Evolutionary conservation across 2,329 filamentous ascomycete genomes (phyloP).

Genomic region (Epichloe elymi): DNA sequence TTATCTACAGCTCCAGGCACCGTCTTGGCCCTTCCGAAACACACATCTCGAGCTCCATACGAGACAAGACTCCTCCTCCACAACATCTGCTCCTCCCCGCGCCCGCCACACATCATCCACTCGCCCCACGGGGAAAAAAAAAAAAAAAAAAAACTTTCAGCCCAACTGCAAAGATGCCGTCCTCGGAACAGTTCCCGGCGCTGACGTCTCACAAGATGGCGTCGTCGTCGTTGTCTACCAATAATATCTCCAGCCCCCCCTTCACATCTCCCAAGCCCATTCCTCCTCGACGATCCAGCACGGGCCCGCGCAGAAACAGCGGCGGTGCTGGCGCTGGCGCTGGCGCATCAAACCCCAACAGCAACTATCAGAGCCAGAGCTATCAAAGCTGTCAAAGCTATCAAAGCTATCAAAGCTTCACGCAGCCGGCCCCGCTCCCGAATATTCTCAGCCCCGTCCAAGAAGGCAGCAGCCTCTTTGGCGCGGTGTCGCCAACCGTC

Average conservation of each 20-base stretch:
- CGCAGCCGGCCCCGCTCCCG: constrained; percentile 6
- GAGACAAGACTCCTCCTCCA: no score
- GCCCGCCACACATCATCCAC: neutral
- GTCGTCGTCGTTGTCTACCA: constrained; percentile 10
- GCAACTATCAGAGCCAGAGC: neutral
- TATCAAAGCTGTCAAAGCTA: neutral
- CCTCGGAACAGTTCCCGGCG: neutral
- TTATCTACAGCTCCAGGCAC: no score
- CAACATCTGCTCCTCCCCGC: neutral
- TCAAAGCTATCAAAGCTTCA: constrained; percentile 3
- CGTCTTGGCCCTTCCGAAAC: no score
- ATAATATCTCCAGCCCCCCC: neutral
- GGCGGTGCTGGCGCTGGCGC: neutral
- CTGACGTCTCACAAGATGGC: constrained; percentile 12
- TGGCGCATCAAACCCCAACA: neutral
- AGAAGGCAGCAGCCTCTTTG: constrained; percentile 51
- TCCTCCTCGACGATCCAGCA: constrained; percentile 57
- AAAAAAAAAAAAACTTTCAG: no score
- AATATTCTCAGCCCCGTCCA: constrained; percentile 37
- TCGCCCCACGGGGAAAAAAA: neutral
- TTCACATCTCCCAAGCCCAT: constrained; percentile 26
- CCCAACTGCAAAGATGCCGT: neutral
- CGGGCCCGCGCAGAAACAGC: constrained; percentile 12
- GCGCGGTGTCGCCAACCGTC: constrained; percentile 22
- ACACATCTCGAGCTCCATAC: no score